A percentile compares a stretch with the other conserved stretches of the same genome.
phyloP scores from a whole-genome alignment of 2,329 filamentous ascomycete genomes.

The Fusarium azukiicola region DNA sequence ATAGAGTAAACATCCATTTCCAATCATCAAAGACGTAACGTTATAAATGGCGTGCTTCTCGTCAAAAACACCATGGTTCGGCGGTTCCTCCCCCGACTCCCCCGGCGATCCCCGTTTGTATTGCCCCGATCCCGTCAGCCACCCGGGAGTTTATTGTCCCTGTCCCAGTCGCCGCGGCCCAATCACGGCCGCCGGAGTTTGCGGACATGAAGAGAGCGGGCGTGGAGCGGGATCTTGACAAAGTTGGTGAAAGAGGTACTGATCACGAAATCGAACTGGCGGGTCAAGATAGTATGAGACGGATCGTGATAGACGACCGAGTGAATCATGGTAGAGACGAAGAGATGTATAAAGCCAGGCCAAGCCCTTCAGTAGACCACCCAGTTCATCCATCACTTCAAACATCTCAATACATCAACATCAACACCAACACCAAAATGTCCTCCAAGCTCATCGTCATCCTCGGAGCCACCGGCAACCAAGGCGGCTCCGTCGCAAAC shows the following conservation, averaged over 20 bases:
- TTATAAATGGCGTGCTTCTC: neutral
- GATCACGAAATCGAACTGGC: neutral
- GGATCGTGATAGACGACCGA: neutral
- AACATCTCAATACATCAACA: neutral
- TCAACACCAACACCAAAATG: constrained; percentile 16
- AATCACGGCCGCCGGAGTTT: neutral
- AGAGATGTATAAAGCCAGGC: neutral
- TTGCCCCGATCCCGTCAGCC: constrained; percentile 13
- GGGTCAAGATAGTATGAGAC: neutral
- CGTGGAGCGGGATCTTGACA: neutral
- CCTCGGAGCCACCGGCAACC: constrained; percentile 46
- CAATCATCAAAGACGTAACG: neutral
- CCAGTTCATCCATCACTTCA: neutral
- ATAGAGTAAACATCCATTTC: neutral
- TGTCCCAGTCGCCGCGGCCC: neutral
- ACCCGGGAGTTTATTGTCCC: constrained; percentile 1
- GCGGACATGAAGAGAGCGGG: neutral
- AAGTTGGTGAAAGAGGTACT: neutral
- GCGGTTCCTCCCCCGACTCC: neutral
- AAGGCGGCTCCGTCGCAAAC: constrained; percentile 40
- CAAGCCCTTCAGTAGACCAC: neutral
- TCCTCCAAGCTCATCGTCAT: constrained; percentile 42
- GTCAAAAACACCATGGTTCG: neutral
- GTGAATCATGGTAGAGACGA: neutral
- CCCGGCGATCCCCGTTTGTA: neutral